phyloP scores from a whole-genome alignment of 192 early-diverging fungal species.

The Backusella macrospora region DNA sequence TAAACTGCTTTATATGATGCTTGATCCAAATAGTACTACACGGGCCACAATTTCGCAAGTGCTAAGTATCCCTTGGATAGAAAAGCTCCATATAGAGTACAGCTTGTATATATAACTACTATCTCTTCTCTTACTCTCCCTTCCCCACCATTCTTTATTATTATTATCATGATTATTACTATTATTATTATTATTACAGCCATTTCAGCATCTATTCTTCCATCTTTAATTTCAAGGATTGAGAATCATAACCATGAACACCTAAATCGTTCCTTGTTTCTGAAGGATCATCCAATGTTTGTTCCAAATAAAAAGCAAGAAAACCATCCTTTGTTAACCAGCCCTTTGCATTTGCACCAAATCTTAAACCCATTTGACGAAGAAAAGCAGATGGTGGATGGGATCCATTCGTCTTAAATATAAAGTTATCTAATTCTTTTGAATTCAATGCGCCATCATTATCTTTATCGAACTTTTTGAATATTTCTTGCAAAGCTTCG shows the following conservation, averaged over 20 bases:
- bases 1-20: background rate
- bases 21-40: background rate
- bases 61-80: slow-evolving; percentile 17
- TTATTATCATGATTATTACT: background rate
- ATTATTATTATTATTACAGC: slow-evolving; percentile 19
- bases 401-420: slow-evolving; percentile 53
- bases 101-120: background rate
- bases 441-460: slow-evolving; percentile 47
- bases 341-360: slow-evolving; percentile 47
- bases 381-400: slow-evolving; percentile 53
- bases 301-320: slow-evolving; percentile 57
- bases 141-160: background rate
- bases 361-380: slow-evolving; percentile 56
- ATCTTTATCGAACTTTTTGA: slow-evolving; percentile 53
- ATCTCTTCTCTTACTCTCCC: background rate
- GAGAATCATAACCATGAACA: slow-evolving; percentile 55
- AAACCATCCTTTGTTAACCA: slow-evolving; percentile 56
- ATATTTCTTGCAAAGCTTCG: slow-evolving; percentile 46
- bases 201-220: slow-evolving; percentile 18
- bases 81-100: background rate
- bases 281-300: slow-evolving; percentile 58
- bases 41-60: slow-evolving; percentile 2
- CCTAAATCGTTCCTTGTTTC: slow-evolving; percentile 56
- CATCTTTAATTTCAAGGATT: slow-evolving; percentile 23
- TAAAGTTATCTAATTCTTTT: slow-evolving; percentile 49